Evolutionary conservation across 169 alveolate genomes (phyloP), one percentile per base, ranked within the genome.

Genomic region (Eimeria tenella): DNA sequence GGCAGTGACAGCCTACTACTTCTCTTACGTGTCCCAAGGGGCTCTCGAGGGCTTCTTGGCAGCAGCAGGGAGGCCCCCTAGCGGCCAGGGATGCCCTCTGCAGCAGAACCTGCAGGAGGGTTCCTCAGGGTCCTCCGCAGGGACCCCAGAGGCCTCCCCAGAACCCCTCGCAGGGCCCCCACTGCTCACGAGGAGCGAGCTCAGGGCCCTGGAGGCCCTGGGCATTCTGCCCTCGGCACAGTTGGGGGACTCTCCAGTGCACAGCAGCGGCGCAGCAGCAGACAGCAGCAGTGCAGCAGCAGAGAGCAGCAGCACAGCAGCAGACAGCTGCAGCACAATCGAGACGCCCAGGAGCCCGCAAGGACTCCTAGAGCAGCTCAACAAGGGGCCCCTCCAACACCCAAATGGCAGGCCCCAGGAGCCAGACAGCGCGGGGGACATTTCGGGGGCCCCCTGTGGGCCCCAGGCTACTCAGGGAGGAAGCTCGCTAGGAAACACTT

Each of bases 291-390:
- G 25, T 13, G 49, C n/a, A 49, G 49, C 86, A 25, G 23, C 86
- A 49, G 42, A 75, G 4, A 49, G 65, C 86, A 49, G 82, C 56
- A 42, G 11, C 13, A 42, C 86, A 49, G 23, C 86, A 75, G 42
- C 86, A 75, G 23, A 31, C 70, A 8, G 52, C 71, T 79, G 88
- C 86, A 42, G 86, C 86, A 42, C 65, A 58, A 17, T 13, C 21
- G 19, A 58, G 5, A 58, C 68, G 42, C 42, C 42, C 42, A 31
- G 42, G 2, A 31, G 42, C 42, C 42, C 42, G 42, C 42, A 31
- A 31, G 42, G 2, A 31, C 42, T 31, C 42, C 42, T 31, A 31
- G 42, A 31, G 42, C 42, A 31, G 42, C 42, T 31, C 42, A 31
- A 31, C 42, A 17, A 58, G 68, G 19, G 68, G 11, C 68, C 19